A percentile compares a stretch with the other conserved stretches of the same genome.
Conservation (phyloP, 2,329 filamentous ascomycete species). For the Ascochyta rabiei region DNA sequence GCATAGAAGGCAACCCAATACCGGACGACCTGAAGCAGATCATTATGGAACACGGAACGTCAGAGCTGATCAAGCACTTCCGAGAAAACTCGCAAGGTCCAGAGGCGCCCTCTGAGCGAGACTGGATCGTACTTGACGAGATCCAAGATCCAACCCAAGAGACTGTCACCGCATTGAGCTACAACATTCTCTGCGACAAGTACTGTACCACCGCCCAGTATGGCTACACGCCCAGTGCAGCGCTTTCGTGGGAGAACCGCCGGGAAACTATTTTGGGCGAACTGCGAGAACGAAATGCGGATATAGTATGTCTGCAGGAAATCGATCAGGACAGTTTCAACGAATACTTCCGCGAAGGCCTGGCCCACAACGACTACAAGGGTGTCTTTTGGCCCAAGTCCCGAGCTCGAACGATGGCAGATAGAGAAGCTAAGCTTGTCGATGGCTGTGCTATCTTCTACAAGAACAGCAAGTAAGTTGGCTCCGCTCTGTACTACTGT, state of each 20-base stretch:
- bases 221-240: conserved; percentile 84
- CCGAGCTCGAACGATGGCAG: conserved; percentile 87
- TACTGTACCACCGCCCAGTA: conserved; percentile 86
- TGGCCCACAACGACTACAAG: conserved; percentile 89
- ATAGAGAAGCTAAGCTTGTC: conserved; percentile 85
- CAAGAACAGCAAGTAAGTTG: conserved; percentile 78
- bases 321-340: conserved; percentile 91
- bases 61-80: conserved; percentile 79
- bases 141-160: conserved; percentile 58
- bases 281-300: conserved; percentile 77
- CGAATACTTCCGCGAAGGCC: conserved; percentile 84
- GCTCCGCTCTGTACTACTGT: not conserved
- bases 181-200: conserved; percentile 95
- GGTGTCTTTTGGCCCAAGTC: conserved; percentile 92
- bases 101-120: conserved; percentile 74
- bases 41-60: conserved; percentile 86
- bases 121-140: conserved; percentile 76
- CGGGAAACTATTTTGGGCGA: conserved; percentile 83
- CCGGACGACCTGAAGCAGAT: conserved; percentile 77
- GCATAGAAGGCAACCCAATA: conserved; percentile 89
- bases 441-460: conserved; percentile 98
- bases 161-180: conserved; percentile 83
- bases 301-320: conserved; percentile 93
- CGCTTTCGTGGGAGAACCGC: conserved; percentile 86
- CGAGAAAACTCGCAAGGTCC: conserved; percentile 84